Percentiles rank a stretch among this genome's conserved stretches.
These are phyloP conservation scores for Ammopiptanthus mongolicus DNA, from an alignment of 306 rosid genomes.

Conservation along the genomic window DNA sequence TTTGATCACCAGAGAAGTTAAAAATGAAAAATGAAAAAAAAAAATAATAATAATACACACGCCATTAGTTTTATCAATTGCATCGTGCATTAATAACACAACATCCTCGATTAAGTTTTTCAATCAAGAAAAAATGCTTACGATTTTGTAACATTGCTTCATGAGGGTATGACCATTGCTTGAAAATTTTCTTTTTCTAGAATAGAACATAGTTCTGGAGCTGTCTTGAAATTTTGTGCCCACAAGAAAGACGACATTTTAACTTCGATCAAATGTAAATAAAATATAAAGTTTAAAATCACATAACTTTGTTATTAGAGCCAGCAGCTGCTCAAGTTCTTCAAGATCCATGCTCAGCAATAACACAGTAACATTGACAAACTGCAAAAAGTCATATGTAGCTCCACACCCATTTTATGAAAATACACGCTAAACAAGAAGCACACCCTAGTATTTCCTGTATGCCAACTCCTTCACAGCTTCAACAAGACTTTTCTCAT, in stretches of 20 bases:
- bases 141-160: too few species aligned
- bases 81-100: too few species aligned
- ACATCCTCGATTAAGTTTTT: too few species aligned
- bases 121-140: too few species aligned
- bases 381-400: not conserved
- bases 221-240: too few species aligned
- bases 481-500: slow-evolving; percentile 44
- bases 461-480: slow-evolving; percentile 51
- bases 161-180: too few species aligned
- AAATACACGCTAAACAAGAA: not conserved
- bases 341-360: not conserved
- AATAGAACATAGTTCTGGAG: too few species aligned
- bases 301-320: not conserved
- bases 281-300: not conserved
- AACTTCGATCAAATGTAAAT: not conserved
- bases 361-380: not conserved
- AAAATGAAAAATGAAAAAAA: too few species aligned
- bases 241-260: not conserved
- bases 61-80: too few species aligned
- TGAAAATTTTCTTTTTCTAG: too few species aligned
- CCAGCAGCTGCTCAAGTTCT: not conserved
- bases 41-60: too few species aligned
- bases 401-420: not conserved
- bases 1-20: too few species aligned
- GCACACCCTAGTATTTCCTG: slow-evolving; percentile 31